Evolutionary conservation across 106 monocot genomes (phyloP), one percentile per base, ranked within the genome.

Genomic region (Hemerocallis citrina): DNA sequence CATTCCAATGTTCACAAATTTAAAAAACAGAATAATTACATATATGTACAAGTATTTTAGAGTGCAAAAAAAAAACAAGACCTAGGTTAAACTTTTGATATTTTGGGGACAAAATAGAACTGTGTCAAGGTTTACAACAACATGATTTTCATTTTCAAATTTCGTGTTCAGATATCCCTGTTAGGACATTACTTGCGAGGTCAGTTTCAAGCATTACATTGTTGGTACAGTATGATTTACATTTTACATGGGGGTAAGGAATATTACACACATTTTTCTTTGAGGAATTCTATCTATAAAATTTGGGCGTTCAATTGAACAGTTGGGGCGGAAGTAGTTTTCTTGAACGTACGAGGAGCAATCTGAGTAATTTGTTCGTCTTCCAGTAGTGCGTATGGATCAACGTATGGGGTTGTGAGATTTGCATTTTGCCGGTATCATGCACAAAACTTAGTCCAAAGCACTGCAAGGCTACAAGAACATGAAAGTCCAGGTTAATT

Each of bases 391-490:
- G 62, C 55, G 40, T 82, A 85, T 10, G 93, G 93, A 62, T 93
- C 93, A 21, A 89, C 66, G 35, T 93, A 89, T 19, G 79, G 76
- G 4, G 81, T 2, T 81, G 66, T 25, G 81, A 76, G 3, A 58
- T 55, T 5, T 65, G 38, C 34, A 71, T 60, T 64, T 79, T 88
- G 76, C 72, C 85, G 15, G 70, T 89, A 74, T 85, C 84, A 35
- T 93, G 93, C 59, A 93, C 74, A 33, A 93, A 93, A 38, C 77
- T 83, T n/a, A 85, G 43, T 28, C 93, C 93, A 44, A 93, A 80
- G 61, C 70, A 89, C 93, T 93, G 89, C 60, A 77, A 63, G 21
- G 11, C n/a, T 21, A 59, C 13, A 24, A 59, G 59, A 39, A 59
- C 7, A 54, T 31, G 29, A 30, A 54, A 0, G 16, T 16, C 0